These are phyloP conservation scores for Orbilia blumenaviensis DNA, from an alignment of 2,329 filamentous ascomycete genomes.

Conservation along the genomic window DNA sequence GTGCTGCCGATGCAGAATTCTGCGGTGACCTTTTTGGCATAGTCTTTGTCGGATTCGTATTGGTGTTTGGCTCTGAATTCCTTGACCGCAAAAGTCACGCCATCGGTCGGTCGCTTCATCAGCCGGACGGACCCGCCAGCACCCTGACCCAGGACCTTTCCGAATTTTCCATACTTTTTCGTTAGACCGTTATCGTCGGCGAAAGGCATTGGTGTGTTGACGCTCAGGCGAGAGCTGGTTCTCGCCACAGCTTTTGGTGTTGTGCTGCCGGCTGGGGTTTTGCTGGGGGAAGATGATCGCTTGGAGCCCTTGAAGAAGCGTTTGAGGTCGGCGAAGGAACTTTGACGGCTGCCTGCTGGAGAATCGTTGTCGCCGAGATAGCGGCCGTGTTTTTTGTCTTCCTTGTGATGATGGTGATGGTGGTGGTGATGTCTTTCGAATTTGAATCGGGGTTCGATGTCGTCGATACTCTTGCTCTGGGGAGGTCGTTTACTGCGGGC, in stretches of 20 bases:
- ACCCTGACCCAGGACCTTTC: slow-evolving; percentile 89
- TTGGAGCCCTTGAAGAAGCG: slow-evolving; percentile 90
- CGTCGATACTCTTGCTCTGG: slow-evolving; percentile 68
- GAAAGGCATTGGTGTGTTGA: slow-evolving; percentile 74
- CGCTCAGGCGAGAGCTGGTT: slow-evolving; percentile 64
- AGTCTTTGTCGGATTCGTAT: slow-evolving; percentile 93
- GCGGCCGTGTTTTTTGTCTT: slow-evolving; percentile 66
- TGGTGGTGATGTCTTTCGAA: slow-evolving; percentile 75
- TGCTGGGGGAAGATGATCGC: slow-evolving; percentile 68
- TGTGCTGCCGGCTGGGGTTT: slow-evolving; percentile 64
- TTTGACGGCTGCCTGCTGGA: slow-evolving; percentile 67
- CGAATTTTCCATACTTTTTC: slow-evolving; percentile 94
- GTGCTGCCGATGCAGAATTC: slow-evolving; percentile 99
- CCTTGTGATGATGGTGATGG: slow-evolving; percentile 61
- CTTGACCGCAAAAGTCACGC: slow-evolving; percentile 95
- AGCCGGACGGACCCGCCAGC: slow-evolving; percentile 93
- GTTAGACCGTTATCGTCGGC: slow-evolving; percentile 90
- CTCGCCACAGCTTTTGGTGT: slow-evolving; percentile 66
- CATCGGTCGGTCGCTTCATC: slow-evolving; percentile 92
- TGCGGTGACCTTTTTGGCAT: slow-evolving; percentile 96
- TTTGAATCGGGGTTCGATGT: slow-evolving; percentile 82
- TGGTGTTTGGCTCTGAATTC: slow-evolving; percentile 91
- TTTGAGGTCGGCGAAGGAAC: slow-evolving; percentile 93
- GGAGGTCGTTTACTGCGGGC: slow-evolving; percentile 80
- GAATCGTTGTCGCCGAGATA: slow-evolving; percentile 63